A percentile compares a stretch with the other conserved stretches of the same genome.
Conservation (phyloP, 306 rosid species). For the Canavalia ensiformis region DNA sequence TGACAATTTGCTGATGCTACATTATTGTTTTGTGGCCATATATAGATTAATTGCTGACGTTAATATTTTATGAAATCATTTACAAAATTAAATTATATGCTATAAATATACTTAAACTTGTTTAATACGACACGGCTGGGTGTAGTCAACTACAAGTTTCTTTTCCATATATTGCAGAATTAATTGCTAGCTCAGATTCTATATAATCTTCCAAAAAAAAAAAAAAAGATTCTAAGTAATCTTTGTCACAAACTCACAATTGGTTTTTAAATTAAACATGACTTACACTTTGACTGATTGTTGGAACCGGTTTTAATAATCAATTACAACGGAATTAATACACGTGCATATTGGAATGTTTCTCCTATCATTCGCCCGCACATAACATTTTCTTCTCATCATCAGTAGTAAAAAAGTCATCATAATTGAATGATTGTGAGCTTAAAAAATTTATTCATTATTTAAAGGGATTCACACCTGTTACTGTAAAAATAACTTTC, state of each 20-base stretch:
- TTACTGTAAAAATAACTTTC: too few species aligned
- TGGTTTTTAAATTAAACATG: background rate
- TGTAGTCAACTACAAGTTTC: background rate
- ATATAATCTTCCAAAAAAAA: background rate
- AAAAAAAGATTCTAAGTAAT: background rate
- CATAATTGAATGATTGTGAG: background rate
- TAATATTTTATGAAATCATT: background rate
- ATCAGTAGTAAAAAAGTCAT: background rate
- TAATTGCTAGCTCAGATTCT: background rate
- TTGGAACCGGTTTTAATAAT: background rate
- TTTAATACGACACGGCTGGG: background rate
- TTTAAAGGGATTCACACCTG: too few species aligned
- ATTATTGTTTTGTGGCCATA: too few species aligned
- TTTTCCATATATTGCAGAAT: background rate
- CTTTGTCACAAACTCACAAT: slow-evolving; percentile 9
- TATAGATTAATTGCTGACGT: too few species aligned
- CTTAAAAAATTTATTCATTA: background rate
- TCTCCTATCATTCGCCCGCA: background rate
- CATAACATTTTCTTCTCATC: slow-evolving; percentile 4
- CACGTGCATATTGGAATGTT: background rate
- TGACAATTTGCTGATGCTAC: background rate
- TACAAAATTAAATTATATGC: background rate
- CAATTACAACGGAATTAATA: background rate
- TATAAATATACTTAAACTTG: background rate
- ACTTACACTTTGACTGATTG: background rate